Conservation (phyloP, 345 rosid species). For the Eucalyptus curtisii region DNA sequence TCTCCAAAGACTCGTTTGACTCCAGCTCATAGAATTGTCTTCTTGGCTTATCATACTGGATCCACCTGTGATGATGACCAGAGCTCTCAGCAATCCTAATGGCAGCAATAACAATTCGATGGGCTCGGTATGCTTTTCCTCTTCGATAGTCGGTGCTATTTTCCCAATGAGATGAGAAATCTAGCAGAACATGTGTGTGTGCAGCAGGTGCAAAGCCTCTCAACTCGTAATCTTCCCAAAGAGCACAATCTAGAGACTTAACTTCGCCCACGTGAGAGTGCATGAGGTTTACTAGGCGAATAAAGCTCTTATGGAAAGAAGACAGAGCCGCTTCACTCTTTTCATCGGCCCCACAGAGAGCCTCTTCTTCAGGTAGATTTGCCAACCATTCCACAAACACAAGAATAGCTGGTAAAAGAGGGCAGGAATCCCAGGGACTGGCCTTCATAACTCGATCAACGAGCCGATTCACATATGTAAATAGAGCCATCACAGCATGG, state of each 20-base stretch:
- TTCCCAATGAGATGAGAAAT: constrained; percentile 42
- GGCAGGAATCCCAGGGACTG: constrained; percentile 27
- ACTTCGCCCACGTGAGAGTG: constrained; percentile 2
- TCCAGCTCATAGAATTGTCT: constrained; percentile 15
- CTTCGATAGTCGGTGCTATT: constrained; percentile 21
- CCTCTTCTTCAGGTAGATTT: constrained; percentile 24
- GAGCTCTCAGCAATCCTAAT: constrained; percentile 43
- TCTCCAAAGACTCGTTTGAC: background rate
- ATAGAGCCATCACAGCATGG: constrained; percentile 28
- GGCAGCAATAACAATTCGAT: constrained; percentile 44
- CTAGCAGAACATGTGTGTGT: constrained; percentile 20
- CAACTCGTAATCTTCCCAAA: constrained; percentile 92
- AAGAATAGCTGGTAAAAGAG: constrained; percentile 63
- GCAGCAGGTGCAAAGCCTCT: constrained; percentile 65
- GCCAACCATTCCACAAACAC: constrained; percentile 71
- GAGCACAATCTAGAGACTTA: constrained; percentile 11
- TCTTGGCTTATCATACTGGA: constrained; percentile 26
- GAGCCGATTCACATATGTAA: constrained; percentile 61
- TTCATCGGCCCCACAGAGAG: constrained; percentile 22
- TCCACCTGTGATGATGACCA: constrained; percentile 35
- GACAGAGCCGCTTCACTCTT: constrained; percentile 36
- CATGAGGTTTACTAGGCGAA: constrained; percentile 31
- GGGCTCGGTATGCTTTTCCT: constrained; percentile 35
- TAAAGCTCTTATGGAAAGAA: constrained; percentile 43
- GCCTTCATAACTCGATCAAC: constrained; percentile 50